Conservation (phyloP, 352 stramenopile genomes). For the Pythium graminicola region DNA sequence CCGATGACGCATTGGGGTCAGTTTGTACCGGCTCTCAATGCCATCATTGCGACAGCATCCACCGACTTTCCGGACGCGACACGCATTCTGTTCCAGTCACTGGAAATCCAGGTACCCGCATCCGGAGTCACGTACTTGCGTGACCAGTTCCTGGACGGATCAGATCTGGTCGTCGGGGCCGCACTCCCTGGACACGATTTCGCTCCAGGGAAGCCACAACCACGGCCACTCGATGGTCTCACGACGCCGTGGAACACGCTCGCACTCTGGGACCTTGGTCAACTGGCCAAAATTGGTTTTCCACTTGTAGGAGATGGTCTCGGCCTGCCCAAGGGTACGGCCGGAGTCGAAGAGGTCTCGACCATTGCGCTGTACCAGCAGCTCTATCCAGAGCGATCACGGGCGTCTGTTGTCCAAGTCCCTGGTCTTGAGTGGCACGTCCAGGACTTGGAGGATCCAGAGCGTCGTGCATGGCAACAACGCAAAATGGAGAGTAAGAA, state of each 20-base stretch:
- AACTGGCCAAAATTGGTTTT: constrained; percentile 89
- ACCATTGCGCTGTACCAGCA: constrained; percentile 90
- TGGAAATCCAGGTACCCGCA: constrained; percentile 78
- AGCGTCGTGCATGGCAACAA: constrained; percentile 88
- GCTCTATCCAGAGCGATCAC: constrained; percentile 50
- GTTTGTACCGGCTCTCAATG: constrained; percentile 95
- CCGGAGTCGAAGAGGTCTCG: constrained; percentile 91
- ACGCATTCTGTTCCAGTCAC: constrained; percentile 85
- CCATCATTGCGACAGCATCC: constrained; percentile 71
- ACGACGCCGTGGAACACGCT: constrained; percentile 96
- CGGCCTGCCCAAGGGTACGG: constrained; percentile 34
- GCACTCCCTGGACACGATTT: constrained; percentile 80
- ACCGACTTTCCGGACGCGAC: constrained; percentile 41
- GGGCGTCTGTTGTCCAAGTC: constrained; percentile 83
- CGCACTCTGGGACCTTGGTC: constrained; percentile 89
- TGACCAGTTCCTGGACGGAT: constrained; percentile 54
- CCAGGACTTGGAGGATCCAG: constrained; percentile 43
- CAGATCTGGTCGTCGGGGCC: constrained; percentile 88
- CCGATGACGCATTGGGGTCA: constrained; percentile 91
- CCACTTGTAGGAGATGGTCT: constrained; percentile 85
- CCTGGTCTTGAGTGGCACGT: constrained; percentile 80
- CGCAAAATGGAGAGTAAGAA: constrained; percentile 95
- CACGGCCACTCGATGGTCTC: constrained; percentile 69
- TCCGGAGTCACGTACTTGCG: constrained; percentile 50
- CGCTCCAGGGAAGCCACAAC: constrained; percentile 28